Percentiles rank a stretch among this genome's conserved stretches.
Evolutionary conservation across 108 stramenopile genomes (phyloP).

Genomic region (Epipyxis sp.): DNA sequence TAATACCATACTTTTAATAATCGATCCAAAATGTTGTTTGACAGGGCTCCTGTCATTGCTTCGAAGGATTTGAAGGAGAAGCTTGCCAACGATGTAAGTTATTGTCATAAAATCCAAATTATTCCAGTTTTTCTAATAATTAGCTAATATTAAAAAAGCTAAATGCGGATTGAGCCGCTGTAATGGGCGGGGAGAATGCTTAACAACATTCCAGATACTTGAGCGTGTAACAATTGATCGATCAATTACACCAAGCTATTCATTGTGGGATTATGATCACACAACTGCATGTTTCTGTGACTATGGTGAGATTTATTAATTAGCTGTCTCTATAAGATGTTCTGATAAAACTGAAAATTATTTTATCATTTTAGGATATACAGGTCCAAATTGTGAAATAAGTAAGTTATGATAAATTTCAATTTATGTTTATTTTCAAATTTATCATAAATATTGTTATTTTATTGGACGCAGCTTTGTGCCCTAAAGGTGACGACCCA

Average conservation of each 20-base stretch:
- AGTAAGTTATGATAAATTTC: too few relatives aligned
- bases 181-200: conserved; percentile 11
- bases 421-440: too few relatives aligned
- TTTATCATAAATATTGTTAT: too few relatives aligned
- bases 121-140: too few relatives aligned
- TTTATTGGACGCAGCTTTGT: conserved; percentile 3
- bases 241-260: not conserved
- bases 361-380: conserved; percentile 29
- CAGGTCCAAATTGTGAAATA: conserved; percentile 21
- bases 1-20: not conserved
- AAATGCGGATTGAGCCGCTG: conserved; percentile 3
- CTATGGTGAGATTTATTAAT: too few relatives aligned
- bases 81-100: conserved; percentile 26
- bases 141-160: too few relatives aligned
- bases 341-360: too few relatives aligned
- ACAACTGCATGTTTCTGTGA: conserved; percentile 23
- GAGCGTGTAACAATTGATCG: not conserved
- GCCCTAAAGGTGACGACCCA: conserved; percentile 33
- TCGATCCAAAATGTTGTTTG: not conserved
- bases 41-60: conserved; percentile 14
- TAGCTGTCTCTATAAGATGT: too few relatives aligned
- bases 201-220: conserved; percentile 1
- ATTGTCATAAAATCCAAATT: too few relatives aligned
- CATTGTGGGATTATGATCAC: conserved; percentile 12
- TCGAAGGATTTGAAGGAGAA: conserved; percentile 20